Evolutionary conservation across 805 yeast species (phyloP).

Genomic region (Yamadazyma philogaea): DNA sequence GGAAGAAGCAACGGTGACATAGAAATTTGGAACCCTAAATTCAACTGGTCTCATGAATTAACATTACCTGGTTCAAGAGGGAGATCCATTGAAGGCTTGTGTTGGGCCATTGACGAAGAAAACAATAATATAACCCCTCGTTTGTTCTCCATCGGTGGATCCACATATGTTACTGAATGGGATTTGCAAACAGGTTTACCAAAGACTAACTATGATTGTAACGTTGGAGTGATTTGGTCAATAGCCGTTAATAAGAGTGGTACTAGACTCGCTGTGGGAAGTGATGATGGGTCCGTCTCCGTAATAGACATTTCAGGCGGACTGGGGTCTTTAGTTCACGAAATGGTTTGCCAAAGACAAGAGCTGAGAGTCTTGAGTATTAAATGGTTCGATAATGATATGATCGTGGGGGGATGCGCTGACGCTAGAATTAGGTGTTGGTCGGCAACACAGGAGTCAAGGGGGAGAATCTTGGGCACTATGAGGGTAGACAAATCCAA

Average conservation of each 20-base stretch:
- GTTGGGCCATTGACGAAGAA: slow-evolving; percentile 61
- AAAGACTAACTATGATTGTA: slow-evolving; percentile 74
- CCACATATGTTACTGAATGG: slow-evolving; percentile 92
- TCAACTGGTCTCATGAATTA: slow-evolving; percentile 76
- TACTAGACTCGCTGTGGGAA: slow-evolving; percentile 76
- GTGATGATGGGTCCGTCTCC: slow-evolving; percentile 92
- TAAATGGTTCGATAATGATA: slow-evolving; percentile 66
- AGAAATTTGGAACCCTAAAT: slow-evolving; percentile 90
- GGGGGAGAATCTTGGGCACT: slow-evolving; percentile 72
- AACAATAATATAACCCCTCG: slow-evolving; percentile 59
- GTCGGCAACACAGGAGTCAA: slow-evolving; percentile 46
- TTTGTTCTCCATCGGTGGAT: slow-evolving; percentile 91
- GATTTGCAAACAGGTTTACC: slow-evolving; percentile 73
- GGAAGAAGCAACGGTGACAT: slow-evolving; percentile 94
- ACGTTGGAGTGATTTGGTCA: slow-evolving; percentile 94
- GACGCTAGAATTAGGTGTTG: slow-evolving; percentile 90
- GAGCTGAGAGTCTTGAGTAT: slow-evolving; percentile 76
- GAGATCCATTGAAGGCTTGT: slow-evolving; percentile 83
- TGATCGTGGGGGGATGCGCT: slow-evolving; percentile 88
- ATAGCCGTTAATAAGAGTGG: slow-evolving; percentile 62
- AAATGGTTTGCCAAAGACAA: slow-evolving; percentile 73
- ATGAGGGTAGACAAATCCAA: slow-evolving; percentile 90
- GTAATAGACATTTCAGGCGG: slow-evolving; percentile 85
- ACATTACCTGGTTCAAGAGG: slow-evolving; percentile 74
- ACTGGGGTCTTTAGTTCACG: slow-evolving; percentile 75